Base-by-base conservation (phyloP, 2,329 filamentous ascomycete genomes). In the Periconia digitata region DNA sequence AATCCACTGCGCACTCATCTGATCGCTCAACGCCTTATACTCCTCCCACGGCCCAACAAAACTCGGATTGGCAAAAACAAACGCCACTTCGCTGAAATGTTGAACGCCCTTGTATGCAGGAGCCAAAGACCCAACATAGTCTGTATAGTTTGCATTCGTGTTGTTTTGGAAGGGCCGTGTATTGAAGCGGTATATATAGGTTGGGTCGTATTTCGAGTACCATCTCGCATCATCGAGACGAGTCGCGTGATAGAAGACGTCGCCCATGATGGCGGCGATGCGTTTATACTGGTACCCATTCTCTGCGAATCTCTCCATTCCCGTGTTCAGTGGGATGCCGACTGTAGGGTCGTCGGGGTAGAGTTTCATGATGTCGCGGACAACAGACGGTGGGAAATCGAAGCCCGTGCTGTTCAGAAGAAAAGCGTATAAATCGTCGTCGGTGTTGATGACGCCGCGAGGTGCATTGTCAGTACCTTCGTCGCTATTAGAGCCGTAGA, bases 401-500 rank as follows among this genome's bases (percentile, higher is more conserved):
- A 63, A 69, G 24, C 66, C 67, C 7, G 64, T 67, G 51, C 57
- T 66, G 44, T 64, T 63, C 17, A 67, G 58, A 4, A 72, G 65
- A 40, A 59, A 70, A 50, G 50, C 52, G 44, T 60, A 62, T 16
- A 70, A 80, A 49, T 86, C 74, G 15, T 72, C 74, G 17, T 76
- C 79, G 2, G 79, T 85, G 63, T 85, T 80, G 55, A 86, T 78
- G 23, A 65, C 49, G 17, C 77, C 80, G 2, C 56, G 67, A 1
- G 77, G 76, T 0, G 75, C 79, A 58, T 85, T 86, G 8, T 75
- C 73, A 1, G 79, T 81, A 2, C 84, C 86, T 67, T 89, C 86
- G 57, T 89, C 85, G 0, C 78, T 78, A 65, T 87, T 88, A 21
- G 77, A 79, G 7, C 86, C 85, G 46, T 81, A 75, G 3, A 89